phyloP scores from a whole-genome alignment of 305 asterid species.

The Striga hermonthica region DNA sequence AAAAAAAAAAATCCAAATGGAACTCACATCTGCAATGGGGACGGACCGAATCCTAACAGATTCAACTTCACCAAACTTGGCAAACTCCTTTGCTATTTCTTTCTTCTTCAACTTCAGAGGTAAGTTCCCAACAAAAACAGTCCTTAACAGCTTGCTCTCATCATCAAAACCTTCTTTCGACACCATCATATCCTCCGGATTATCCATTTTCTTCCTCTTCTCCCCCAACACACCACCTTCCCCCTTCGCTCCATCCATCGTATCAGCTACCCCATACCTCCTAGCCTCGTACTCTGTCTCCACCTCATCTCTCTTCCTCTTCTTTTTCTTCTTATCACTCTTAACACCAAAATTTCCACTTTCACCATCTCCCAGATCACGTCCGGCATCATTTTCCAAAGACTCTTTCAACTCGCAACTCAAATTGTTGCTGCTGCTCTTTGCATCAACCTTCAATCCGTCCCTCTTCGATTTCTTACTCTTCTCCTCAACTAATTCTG shows the following conservation, averaged over 20 bases:
- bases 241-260: slow-evolving; percentile 30
- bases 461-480: slow-evolving; percentile 41
- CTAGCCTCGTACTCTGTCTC: slow-evolving; percentile 68
- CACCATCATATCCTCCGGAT: slow-evolving; percentile 68
- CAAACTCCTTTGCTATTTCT: slow-evolving; percentile 65
- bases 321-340: slow-evolving; percentile 43
- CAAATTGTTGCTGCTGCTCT: neutral
- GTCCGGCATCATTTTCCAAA: slow-evolving; percentile 1
- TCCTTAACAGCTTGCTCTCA: slow-evolving; percentile 76
- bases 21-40: slow-evolving; percentile 78
- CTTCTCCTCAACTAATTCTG: slow-evolving; percentile 31
- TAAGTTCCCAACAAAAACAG: slow-evolving; percentile 85
- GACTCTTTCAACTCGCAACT: slow-evolving; percentile 25
- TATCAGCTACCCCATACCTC: slow-evolving; percentile 45
- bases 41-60: slow-evolving; percentile 85
- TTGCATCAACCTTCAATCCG: slow-evolving; percentile 23
- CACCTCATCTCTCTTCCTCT: slow-evolving; percentile 87
- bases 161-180: slow-evolving; percentile 88
- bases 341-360: slow-evolving; percentile 19
- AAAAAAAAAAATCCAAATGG: slow-evolving; percentile 16
- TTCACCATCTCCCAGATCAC: slow-evolving; percentile 12
- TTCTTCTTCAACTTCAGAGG: slow-evolving; percentile 82
- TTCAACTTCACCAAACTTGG: slow-evolving; percentile 80
- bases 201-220: slow-evolving; percentile 87
- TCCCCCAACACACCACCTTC: slow-evolving; percentile 54